Conservation (phyloP, 164 flowering plant genomes). For the Brasenia schreberi region DNA sequence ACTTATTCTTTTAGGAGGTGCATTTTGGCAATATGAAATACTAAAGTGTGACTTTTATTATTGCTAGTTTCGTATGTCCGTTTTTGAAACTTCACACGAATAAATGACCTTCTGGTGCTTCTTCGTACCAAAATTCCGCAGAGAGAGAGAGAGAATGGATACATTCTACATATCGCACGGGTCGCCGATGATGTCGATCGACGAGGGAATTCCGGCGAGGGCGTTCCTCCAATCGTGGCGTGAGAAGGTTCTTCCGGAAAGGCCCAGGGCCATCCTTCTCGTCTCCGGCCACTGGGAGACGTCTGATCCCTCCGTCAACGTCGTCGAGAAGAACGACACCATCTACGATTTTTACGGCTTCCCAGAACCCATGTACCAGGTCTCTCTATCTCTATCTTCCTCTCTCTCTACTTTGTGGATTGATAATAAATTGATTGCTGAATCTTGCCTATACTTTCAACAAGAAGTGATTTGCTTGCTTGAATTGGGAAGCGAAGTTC, state of each 20-base stretch:
- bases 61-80: too few species aligned
- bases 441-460: too few species aligned
- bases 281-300: constrained; percentile 90
- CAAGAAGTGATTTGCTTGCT: too few species aligned
- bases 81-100: too few species aligned
- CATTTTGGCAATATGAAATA: too few species aligned
- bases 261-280: constrained; percentile 49
- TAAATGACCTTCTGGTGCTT: too few species aligned
- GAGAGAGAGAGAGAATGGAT: constrained; percentile 13
- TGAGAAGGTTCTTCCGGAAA: constrained; percentile 14
- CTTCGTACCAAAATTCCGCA: too few species aligned
- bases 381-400: constrained; percentile 4
- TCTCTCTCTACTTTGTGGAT: background rate
- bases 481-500: too few species aligned
- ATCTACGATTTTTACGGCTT: constrained; percentile 74
- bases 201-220: constrained; percentile 28
- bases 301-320: constrained; percentile 41
- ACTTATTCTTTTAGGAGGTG: too few species aligned
- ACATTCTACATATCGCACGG: constrained; percentile 21
- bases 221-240: constrained; percentile 39
- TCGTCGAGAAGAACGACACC: constrained; percentile 24
- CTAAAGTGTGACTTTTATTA: too few species aligned
- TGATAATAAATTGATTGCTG: too few species aligned
- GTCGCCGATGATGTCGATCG: constrained; percentile 18
- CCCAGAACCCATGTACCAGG: constrained; percentile 75